Evolutionary conservation across 2,329 filamentous ascomycete species (phyloP), one percentile per base, ranked within the genome.

Genomic region (Calonectria honghensis): DNA sequence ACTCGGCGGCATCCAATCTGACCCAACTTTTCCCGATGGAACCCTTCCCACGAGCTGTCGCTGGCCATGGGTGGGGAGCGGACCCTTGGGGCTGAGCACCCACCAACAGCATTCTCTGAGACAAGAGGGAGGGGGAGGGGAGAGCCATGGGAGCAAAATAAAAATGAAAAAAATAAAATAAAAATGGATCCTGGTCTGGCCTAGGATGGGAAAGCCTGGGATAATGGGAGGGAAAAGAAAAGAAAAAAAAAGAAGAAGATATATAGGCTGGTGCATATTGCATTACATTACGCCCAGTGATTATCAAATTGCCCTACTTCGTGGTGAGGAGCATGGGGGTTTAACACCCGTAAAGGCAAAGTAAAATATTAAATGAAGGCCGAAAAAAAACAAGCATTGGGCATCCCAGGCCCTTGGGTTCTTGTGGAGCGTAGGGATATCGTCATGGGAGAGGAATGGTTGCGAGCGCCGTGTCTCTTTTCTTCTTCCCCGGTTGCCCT

Each of bases 11-110:
- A 70, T 65, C 66, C 48, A 69, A 63, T 72, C 67, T 76, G 73
- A 71, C 72, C 72, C 73, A 71, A 77, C 69, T 73, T 48, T 48
- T 69, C 75, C 64, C 77, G 48, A 74, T 79, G 75, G 75, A 75
- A 74, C 73, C 76, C 71, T 73, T 73, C 70, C 77, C 69, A 73
- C 69, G 68, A 72, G 69, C 67, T 74, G 74, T 59, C 79, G 73
- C 50, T 41, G 48, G 69, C 6, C 77, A 79, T 68, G 75, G 63
- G 71, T 50, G 75, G 57, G 59, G 59, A 45, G 59, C 31, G 57
- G 37, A 35, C 66, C 59, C 57, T 66, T 54, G 52, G 32, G 32
- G 72, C 61, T 67, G 72, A 73, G 61, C 45, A 52, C 61, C 37
- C 45, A 52, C 61, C 37, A 59, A 52, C 37, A 41, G 51, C 37